phyloP scores from a whole-genome alignment of 2,329 filamentous ascomycete genomes.

The Dactylellina parvicollis region DNA sequence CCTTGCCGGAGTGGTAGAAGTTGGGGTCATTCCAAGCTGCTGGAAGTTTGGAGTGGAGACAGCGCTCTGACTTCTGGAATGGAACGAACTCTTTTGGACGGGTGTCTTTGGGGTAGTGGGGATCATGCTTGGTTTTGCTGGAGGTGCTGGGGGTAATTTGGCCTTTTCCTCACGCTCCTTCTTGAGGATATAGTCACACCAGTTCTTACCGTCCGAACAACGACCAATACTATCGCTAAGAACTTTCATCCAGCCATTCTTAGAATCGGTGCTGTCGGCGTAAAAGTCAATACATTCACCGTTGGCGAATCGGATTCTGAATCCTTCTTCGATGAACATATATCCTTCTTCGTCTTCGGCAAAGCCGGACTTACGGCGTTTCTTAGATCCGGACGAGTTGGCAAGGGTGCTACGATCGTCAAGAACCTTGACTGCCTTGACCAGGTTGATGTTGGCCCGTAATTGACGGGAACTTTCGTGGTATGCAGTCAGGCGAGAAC shows the following conservation, averaged over 20 bases:
- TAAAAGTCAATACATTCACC: slow-evolving; percentile 99
- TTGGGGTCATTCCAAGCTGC: slow-evolving; percentile 48
- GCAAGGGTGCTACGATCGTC: slow-evolving; percentile 87
- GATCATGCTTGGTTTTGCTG: slow-evolving; percentile 44
- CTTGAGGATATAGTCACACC: slow-evolving; percentile 73
- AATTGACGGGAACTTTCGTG: slow-evolving; percentile 96
- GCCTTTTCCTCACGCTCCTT: slow-evolving; percentile 54
- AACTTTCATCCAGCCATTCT: slow-evolving; percentile 93
- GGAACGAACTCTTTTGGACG: slow-evolving; percentile 32
- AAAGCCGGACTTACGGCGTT: slow-evolving; percentile 90
- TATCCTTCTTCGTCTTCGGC: slow-evolving; percentile 98
- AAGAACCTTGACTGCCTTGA: slow-evolving; percentile 90
- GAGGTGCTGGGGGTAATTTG: slow-evolving; percentile 31
- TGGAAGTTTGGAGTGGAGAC: slow-evolving; percentile 48
- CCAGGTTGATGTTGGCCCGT: slow-evolving; percentile 93
- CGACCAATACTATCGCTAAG: slow-evolving; percentile 76
- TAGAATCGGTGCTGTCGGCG: slow-evolving; percentile 84
- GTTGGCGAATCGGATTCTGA: slow-evolving; percentile 98
- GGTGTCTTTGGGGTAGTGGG: slow-evolving; percentile 43
- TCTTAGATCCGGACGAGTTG: slow-evolving; percentile 78
- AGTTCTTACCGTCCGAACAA: slow-evolving; percentile 65
- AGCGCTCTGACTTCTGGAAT: slow-evolving; percentile 45
- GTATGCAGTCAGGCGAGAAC: slow-evolving; percentile 90
- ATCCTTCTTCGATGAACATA: slow-evolving; percentile 99
- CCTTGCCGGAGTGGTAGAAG: slow-evolving; percentile 25